These are phyloP conservation scores for Botryotinia convoluta DNA, from an alignment of 2,329 filamentous ascomycete species.

Conservation along the genomic window DNA sequence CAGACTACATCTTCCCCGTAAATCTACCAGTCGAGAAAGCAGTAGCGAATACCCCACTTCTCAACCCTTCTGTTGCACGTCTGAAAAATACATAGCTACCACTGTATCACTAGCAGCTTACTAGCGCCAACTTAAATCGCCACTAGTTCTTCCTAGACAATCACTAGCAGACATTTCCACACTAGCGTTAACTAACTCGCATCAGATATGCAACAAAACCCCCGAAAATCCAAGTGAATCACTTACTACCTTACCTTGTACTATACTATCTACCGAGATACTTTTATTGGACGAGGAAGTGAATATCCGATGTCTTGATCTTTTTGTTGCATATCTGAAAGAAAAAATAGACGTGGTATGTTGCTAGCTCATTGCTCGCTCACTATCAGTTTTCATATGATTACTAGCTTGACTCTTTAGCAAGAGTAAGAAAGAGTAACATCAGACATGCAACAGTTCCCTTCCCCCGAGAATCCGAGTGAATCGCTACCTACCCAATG, in stretches of 20 bases:
- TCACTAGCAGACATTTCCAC: not conserved
- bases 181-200: not conserved
- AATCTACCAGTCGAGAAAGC: not conserved
- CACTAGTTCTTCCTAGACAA: not conserved
- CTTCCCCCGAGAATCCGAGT: too few relatives aligned
- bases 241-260: fast-evolving
- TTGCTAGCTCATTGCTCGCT: too few relatives aligned
- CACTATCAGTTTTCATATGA: too few relatives aligned
- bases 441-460: too few relatives aligned
- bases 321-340: too few relatives aligned
- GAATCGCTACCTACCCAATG: not conserved
- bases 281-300: too few relatives aligned
- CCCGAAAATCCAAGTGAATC: not conserved
- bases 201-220: not conserved
- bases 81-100: not conserved
- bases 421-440: too few relatives aligned
- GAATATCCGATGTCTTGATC: too few relatives aligned
- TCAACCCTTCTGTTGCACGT: not conserved
- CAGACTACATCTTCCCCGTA: not conserved
- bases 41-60: not conserved
- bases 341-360: too few relatives aligned
- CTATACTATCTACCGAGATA: too few relatives aligned
- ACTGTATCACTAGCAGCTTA: not conserved
- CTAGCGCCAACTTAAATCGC: not conserved
- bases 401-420: too few relatives aligned